Conservation (phyloP, 805 yeast genomes). For the Limtongozyma cylindracea region DNA sequence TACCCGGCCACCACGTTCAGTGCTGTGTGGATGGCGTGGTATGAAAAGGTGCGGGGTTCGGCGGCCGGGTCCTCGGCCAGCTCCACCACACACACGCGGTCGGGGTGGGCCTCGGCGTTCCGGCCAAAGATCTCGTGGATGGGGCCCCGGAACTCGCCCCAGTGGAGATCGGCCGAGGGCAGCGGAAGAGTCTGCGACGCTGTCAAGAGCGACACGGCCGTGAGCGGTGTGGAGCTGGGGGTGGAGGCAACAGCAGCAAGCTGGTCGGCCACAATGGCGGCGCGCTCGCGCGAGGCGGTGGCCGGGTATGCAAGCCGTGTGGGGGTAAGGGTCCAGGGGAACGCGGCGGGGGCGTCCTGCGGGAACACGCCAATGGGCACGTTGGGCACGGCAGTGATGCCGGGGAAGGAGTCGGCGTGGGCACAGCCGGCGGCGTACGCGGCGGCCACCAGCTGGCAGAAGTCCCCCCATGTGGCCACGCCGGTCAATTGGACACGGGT, state of each 20-base stretch:
- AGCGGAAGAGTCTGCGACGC: constrained; percentile 58
- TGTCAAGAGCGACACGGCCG: constrained; percentile 47
- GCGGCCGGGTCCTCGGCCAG: constrained; percentile 36
- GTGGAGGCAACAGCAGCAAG: constrained; percentile 22
- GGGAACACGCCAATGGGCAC: constrained; percentile 17
- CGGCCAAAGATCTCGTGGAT: constrained; percentile 86
- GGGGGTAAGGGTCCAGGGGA: constrained; percentile 22
- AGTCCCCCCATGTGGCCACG: too few relatives aligned
- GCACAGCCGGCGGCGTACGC: constrained; percentile 13
- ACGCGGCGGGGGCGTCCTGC: constrained; percentile 4
- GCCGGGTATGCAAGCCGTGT: constrained; percentile 1
- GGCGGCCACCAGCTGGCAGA: constrained; percentile 14
- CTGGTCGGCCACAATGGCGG: constrained; percentile 50
- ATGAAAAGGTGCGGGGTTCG: constrained; percentile 51
- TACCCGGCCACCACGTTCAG: constrained; percentile 86
- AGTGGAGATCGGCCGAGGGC: constrained; percentile 69
- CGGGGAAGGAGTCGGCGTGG: too few relatives aligned
- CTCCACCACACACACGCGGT: constrained; percentile 78
- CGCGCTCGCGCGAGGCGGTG: constrained; percentile 32
- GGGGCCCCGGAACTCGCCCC: constrained; percentile 83
- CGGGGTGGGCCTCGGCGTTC: constrained; percentile 70
- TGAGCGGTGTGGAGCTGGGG: constrained; percentile 17
- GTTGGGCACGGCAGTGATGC: too few relatives aligned
- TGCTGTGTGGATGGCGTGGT: constrained; percentile 74
- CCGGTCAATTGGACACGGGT: constrained; percentile 36